Evolutionary conservation across 2,329 filamentous ascomycete genomes (phyloP).

Genomic region (Ceratocystis papillata): DNA sequence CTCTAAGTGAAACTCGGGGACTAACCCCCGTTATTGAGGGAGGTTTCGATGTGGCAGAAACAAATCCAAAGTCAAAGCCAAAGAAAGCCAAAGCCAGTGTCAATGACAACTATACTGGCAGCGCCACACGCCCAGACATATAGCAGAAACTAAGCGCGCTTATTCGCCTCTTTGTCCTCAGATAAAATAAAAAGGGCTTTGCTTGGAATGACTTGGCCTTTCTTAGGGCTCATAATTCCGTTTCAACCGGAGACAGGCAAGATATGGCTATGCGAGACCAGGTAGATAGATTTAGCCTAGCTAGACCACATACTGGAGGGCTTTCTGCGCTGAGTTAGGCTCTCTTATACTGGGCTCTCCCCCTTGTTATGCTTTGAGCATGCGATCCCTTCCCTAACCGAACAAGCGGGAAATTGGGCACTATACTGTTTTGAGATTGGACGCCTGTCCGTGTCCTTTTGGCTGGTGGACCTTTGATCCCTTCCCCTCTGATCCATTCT

Average conservation of each 20-base stretch:
- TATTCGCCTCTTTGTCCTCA: not conserved
- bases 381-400: slow-evolving; percentile 7
- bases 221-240: not conserved
- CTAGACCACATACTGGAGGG: not conserved
- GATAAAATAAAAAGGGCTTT: too few species aligned
- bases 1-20: not conserved
- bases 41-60: not conserved
- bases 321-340: not conserved
- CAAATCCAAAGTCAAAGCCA: not conserved
- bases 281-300: not conserved
- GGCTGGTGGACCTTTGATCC: not conserved
- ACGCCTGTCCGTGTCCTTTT: not conserved
- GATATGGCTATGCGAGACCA: not conserved
- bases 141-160: not conserved
- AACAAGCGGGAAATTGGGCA: slow-evolving; percentile 4
- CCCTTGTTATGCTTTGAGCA: not conserved
- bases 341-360: not conserved
- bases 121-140: not conserved
- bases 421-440: slow-evolving; percentile 6
- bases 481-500: not conserved
- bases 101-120: not conserved
- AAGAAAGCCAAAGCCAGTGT: not conserved
- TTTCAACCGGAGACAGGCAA: not conserved
- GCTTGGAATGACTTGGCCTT: not conserved
- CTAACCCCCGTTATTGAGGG: not conserved